These are phyloP conservation scores for Triticum turgidum DNA, from an alignment of 176 grass and related monocot species.

Conservation along the genomic window DNA sequence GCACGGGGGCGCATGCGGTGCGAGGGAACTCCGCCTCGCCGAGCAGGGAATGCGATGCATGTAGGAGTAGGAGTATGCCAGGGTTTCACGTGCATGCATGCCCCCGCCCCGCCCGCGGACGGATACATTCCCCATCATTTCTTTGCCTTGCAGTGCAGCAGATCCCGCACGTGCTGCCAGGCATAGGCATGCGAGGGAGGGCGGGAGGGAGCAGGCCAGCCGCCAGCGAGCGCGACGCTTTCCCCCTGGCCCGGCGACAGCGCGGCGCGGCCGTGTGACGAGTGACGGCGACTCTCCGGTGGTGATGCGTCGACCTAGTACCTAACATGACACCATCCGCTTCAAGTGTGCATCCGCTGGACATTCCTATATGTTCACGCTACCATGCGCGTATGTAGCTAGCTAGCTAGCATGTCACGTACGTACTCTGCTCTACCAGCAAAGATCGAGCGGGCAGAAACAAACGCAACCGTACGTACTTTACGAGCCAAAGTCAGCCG, in stretches of 20 bases:
- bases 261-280: background rate
- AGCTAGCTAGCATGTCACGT: too few species aligned
- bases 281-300: too few species aligned
- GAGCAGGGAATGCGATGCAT: background rate
- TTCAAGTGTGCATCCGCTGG: too few species aligned
- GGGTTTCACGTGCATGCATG: conserved; percentile 16
- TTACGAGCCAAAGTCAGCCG: too few species aligned
- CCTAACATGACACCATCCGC: too few species aligned
- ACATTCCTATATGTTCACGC: too few species aligned
- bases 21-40: background rate
- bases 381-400: too few species aligned
- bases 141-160: background rate
- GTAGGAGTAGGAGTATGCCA: background rate
- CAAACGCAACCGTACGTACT: too few species aligned
- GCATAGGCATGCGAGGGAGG: background rate
- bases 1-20: background rate
- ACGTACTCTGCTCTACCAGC: too few species aligned
- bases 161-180: conserved; percentile 29
- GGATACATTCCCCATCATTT: background rate
- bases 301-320: too few species aligned
- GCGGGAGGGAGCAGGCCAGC: background rate
- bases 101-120: background rate
- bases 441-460: too few species aligned
- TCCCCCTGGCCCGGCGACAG: conserved; percentile 7
- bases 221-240: too few species aligned